Conservation (phyloP, 2,329 filamentous ascomycete species). For the Neospermospora avenae region DNA sequence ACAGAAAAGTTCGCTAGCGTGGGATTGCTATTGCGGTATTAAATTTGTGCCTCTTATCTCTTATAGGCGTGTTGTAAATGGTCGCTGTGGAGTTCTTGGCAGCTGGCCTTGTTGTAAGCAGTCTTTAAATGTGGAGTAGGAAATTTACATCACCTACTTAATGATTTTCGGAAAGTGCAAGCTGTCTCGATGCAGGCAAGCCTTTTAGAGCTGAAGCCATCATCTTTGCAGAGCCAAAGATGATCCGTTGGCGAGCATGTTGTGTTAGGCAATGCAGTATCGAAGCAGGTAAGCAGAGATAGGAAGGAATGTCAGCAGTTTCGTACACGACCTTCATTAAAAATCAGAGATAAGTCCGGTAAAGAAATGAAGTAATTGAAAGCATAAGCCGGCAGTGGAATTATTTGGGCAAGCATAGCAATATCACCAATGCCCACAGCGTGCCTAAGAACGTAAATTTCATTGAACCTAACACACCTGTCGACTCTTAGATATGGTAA, state of each 20-base stretch:
- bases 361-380: neutral
- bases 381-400: neutral
- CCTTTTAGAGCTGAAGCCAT: constrained; percentile 33
- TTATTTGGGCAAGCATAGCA: neutral
- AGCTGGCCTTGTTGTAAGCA: neutral
- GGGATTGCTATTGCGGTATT: neutral
- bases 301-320: neutral
- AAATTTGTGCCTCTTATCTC: neutral
- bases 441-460: neutral
- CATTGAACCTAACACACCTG: neutral
- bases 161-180: constrained; percentile 39
- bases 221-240: constrained; percentile 40
- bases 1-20: neutral
- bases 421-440: neutral
- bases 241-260: constrained; percentile 38
- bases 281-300: constrained; percentile 18
- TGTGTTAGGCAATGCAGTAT: constrained; percentile 26
- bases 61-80: neutral
- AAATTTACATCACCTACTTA: constrained; percentile 41
- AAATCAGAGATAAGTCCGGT: neutral
- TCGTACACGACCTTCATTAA: neutral
- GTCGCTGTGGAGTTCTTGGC: constrained; percentile 11
- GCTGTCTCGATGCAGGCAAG: constrained; percentile 35
- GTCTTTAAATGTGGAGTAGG: constrained; percentile 36
- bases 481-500: too few relatives aligned